Conservation (phyloP, 2,329 filamentous ascomycete species). For the Ophiocordyceps robertsii region DNA sequence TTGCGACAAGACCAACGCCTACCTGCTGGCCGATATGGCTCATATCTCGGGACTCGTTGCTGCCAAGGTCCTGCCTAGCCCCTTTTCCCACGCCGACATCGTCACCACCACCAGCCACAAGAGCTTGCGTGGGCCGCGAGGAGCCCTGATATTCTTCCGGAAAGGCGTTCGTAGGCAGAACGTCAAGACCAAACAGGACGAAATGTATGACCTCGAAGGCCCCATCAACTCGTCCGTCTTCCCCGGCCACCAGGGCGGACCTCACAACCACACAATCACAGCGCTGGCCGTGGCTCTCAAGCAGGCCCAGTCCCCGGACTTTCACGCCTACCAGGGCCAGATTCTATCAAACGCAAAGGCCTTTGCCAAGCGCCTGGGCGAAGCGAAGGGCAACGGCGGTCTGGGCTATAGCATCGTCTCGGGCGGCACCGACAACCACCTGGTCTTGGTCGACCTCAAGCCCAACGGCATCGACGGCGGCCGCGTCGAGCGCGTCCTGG, state of each 20-base stretch:
- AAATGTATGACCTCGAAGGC: slow-evolving; percentile 77
- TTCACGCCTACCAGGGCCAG: slow-evolving; percentile 82
- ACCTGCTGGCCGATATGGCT: slow-evolving; percentile 91
- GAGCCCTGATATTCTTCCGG: slow-evolving; percentile 97
- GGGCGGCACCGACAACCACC: slow-evolving; percentile 93
- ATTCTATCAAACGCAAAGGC: slow-evolving; percentile 87
- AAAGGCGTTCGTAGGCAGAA: slow-evolving; percentile 77
- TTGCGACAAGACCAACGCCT: slow-evolving; percentile 81
- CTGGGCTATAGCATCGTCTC: slow-evolving; percentile 82
- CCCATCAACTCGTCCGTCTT: slow-evolving; percentile 97
- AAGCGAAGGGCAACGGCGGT: slow-evolving; percentile 58
- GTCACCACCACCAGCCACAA: slow-evolving; percentile 99
- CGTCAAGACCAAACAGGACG: slow-evolving; percentile 73
- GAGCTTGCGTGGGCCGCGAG: slow-evolving; percentile 84
- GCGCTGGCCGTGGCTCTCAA: slow-evolving; percentile 88
- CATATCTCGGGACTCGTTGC: slow-evolving; percentile 93
- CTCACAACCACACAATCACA: slow-evolving; percentile 98
- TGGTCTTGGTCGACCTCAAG: slow-evolving; percentile 86
- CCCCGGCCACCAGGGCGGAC: slow-evolving; percentile 93
- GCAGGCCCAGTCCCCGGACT: slow-evolving; percentile 80
- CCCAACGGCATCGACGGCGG: slow-evolving; percentile 77
- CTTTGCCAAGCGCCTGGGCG: slow-evolving; percentile 55
- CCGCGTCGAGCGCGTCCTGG: slow-evolving; percentile 78
- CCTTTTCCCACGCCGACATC: slow-evolving; percentile 81
- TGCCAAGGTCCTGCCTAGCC: slow-evolving; percentile 78